Evolutionary conservation across 345 rosid genomes (phyloP).

Genomic region (Raphanus raphanistrum): DNA sequence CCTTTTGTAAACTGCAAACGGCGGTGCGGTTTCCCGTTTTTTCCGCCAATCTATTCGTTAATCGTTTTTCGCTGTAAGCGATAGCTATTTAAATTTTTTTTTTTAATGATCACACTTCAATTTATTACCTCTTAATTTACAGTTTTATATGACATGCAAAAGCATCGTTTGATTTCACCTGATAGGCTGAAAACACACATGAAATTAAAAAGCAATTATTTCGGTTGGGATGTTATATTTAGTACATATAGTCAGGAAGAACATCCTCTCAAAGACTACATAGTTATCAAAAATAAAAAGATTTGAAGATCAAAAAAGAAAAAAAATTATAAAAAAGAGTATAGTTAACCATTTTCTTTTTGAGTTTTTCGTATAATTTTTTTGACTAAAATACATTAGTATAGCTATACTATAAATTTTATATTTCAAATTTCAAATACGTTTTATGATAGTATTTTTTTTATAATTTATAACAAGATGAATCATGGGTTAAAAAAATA

Average conservation of each 20-base stretch:
- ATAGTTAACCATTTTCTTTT: no score
- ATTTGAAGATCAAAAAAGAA: no score
- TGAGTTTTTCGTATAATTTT: no score
- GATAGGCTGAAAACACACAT: not conserved
- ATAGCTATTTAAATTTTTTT: not conserved
- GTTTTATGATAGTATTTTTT: not conserved
- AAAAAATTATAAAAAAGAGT: no score
- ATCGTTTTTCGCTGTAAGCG: not conserved
- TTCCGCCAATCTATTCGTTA: constrained; percentile 7
- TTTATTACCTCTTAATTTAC: constrained; percentile 1
- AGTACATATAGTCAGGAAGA: no score
- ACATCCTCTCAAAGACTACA: not conserved
- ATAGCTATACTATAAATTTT: no score
- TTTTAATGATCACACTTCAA: not conserved
- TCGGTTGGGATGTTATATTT: not conserved
- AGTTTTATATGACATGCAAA: not conserved
- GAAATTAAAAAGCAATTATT: not conserved
- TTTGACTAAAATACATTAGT: no score
- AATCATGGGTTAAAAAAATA: not conserved
- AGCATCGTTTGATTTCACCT: not conserved
- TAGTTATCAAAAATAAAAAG: not conserved
- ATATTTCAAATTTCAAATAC: not conserved
- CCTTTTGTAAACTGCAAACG: constrained; percentile 28
- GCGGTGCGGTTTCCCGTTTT: constrained; percentile 43
- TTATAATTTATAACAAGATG: not conserved